A percentile compares a stretch with the other conserved stretches of the same genome.
Conservation (phyloP, 1,284 basidiomycete species). For the Tylopilus sp. region DNA sequence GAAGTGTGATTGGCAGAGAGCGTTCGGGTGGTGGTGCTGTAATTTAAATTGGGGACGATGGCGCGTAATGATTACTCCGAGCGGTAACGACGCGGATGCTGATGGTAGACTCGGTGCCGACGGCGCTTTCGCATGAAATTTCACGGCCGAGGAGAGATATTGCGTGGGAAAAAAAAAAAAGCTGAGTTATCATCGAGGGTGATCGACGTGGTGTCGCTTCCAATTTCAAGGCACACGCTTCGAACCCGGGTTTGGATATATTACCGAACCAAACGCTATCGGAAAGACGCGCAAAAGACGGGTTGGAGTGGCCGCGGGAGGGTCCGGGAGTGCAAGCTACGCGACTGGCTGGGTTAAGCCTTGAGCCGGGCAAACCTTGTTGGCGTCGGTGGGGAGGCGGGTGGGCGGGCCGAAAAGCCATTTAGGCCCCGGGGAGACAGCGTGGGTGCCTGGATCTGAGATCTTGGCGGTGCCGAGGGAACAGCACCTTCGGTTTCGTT, state of each 20-base stretch:
- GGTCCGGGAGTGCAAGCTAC: conserved; percentile 10
- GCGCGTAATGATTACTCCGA: conserved; percentile 12
- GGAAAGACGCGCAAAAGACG: conserved; percentile 2
- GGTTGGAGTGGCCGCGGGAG: conserved; percentile 4
- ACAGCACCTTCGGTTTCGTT: conserved; percentile 28
- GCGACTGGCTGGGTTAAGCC: conserved; percentile 18
- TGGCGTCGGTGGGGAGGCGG: conserved; percentile 24
- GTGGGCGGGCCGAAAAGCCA: conserved; percentile 23
- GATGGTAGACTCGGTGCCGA: conserved; percentile 25
- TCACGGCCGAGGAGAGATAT: conserved; percentile 20
- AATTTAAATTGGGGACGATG: conserved; percentile 13
- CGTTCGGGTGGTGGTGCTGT: conserved; percentile 11
- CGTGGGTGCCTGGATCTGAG: conserved; percentile 29
- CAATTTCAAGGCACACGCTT: conserved; percentile 32
- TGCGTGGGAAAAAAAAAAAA: no score
- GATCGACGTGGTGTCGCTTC: conserved; percentile 34
- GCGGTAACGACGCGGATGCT: background rate
- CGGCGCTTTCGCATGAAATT: background rate
- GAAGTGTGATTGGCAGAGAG: conserved; percentile 1
- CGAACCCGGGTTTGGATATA: conserved; percentile 29
- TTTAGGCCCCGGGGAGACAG: conserved; percentile 16
- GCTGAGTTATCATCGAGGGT: conserved; percentile 32
- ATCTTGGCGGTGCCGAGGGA: conserved; percentile 39
- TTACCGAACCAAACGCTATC: conserved; percentile 16
- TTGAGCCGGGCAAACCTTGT: conserved; percentile 26